These are phyloP conservation scores for Penicillium alfredii DNA, from an alignment of 495 filamentous ascomycete species.

Conservation along the genomic window DNA sequence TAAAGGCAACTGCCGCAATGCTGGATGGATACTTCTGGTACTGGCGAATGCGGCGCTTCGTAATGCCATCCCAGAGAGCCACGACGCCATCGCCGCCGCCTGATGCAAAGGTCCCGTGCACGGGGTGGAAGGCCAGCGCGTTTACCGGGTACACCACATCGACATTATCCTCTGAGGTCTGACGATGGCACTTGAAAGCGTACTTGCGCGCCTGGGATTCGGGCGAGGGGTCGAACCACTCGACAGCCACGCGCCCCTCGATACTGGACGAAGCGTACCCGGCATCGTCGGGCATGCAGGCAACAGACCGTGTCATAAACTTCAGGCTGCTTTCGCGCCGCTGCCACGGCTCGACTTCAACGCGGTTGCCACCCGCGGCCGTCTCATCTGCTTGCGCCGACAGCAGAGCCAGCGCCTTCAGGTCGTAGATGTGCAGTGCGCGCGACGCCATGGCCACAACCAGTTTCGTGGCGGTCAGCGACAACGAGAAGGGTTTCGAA, in stretches of 20 bases:
- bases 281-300: constrained; percentile 94
- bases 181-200: constrained; percentile 96
- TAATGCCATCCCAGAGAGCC: constrained; percentile 90
- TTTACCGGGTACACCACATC: constrained; percentile 96
- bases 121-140: constrained; percentile 84
- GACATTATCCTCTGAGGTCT: constrained; percentile 55
- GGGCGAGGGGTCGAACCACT: constrained; percentile 88
- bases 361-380: constrained; percentile 28
- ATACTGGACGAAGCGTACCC: constrained; percentile 87
- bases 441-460: constrained; percentile 96
- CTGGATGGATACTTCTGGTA: constrained; percentile 79
- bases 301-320: constrained; percentile 87
- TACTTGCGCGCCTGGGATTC: constrained; percentile 88
- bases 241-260: constrained; percentile 89
- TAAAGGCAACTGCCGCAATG: constrained; percentile 72
- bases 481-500: constrained; percentile 82
- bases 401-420: constrained; percentile 55
- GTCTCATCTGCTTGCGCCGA: constrained; percentile 43
- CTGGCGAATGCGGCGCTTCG: constrained; percentile 83
- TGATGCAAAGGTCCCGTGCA: constrained; percentile 85
- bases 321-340: constrained; percentile 85
- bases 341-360: constrained; percentile 76
- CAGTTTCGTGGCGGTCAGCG: constrained; percentile 71
- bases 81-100: constrained; percentile 93
- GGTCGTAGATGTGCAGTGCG: constrained; percentile 85